Base-by-base conservation (phyloP, 768 basidiomycete genomes). In the Panellus pusillus region DNA sequence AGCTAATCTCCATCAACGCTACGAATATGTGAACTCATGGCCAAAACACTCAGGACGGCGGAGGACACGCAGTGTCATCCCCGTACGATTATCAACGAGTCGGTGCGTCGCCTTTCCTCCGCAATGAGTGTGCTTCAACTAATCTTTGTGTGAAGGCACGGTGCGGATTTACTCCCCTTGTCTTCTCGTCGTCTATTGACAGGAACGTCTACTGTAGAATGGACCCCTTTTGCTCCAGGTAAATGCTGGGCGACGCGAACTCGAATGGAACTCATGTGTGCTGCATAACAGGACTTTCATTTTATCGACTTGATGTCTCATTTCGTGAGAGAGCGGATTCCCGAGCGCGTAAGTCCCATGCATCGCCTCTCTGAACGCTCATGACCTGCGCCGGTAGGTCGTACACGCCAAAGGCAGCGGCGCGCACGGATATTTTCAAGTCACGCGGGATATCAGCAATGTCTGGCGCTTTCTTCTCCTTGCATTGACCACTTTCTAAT, bases 51-150 rank as follows among this genome's bases (percentile, higher is more conserved):
- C 19, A 60, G 59, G 59, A 60, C 40, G 59, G 54, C 13, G 42
- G 31, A 1, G 59, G 59, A 5, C 59, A 60, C 32, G 47, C 59
- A 24, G 59, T 60, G 13, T 45, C 46, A 17, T 60, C 59, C 15
- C 59, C 59, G n/a, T 60, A 56, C 39, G 59, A 60, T 32, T 60
- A 60, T 15, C 59, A 60, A 44, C 31, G 59, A 53, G 59, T 14
- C 19, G 59, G 59, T 56, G 31, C 9, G 54, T 31, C 11, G 12
- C 27, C 7, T 24, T 27, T 36, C 24, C 24, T 40, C 32, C 37
- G 11, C 6, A 29, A 40, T 24, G n/a, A 37, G 35, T 38, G 32
- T 20, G 35, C 20, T 7, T 24, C 15, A 35, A 15, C 20, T 38
- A 7, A 50, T 40, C 20, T 56, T 20, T 8, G 6, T 29, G 20